A percentile compares a stretch with the other conserved stretches of the same genome.
These are phyloP conservation scores for Daldinia childiae DNA, from an alignment of 495 filamentous ascomycete genomes.

Conservation along the genomic window DNA sequence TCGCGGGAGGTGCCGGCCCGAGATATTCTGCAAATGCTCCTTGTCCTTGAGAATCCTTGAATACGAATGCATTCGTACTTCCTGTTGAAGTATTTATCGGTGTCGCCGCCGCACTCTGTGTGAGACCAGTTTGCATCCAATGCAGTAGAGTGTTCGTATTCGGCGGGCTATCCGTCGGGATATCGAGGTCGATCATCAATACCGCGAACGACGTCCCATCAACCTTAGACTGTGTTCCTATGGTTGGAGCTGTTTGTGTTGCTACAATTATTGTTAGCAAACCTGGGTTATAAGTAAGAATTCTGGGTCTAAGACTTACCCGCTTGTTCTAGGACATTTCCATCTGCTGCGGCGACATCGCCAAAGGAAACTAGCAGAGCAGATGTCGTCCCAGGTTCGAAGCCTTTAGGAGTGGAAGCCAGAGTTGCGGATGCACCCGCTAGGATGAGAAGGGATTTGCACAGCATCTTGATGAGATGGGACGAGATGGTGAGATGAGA, in stretches of 20 bases:
- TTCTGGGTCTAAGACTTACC: constrained; percentile 34
- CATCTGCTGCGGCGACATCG: constrained; percentile 43
- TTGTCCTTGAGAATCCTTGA: constrained; percentile 44
- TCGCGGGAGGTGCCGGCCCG: constrained; percentile 52
- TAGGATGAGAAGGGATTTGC: constrained; percentile 44
- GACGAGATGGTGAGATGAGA: not conserved
- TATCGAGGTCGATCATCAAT: constrained; percentile 57
- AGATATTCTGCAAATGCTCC: constrained; percentile 47
- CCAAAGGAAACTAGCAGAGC: constrained; percentile 52
- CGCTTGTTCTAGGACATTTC: constrained; percentile 46
- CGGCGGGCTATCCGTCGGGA: constrained; percentile 51
- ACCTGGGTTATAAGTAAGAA: not conserved
- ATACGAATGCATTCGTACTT: constrained; percentile 43
- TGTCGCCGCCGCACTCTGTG: constrained; percentile 44
- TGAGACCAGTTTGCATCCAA: constrained; percentile 57
- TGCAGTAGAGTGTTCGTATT: constrained; percentile 52
- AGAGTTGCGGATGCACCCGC: constrained; percentile 43
- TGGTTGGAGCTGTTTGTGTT: constrained; percentile 38
- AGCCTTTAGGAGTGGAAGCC: constrained; percentile 52
- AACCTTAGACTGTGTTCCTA: constrained; percentile 49
- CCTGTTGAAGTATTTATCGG: constrained; percentile 46
- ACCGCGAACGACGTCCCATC: constrained; percentile 46
- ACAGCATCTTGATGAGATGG: constrained; percentile 46
- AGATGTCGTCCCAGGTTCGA: constrained; percentile 44
- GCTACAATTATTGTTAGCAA: constrained; percentile 24